Conservation (phyloP, 164 flowering plant species). For the Aristolochia contorta region DNA sequence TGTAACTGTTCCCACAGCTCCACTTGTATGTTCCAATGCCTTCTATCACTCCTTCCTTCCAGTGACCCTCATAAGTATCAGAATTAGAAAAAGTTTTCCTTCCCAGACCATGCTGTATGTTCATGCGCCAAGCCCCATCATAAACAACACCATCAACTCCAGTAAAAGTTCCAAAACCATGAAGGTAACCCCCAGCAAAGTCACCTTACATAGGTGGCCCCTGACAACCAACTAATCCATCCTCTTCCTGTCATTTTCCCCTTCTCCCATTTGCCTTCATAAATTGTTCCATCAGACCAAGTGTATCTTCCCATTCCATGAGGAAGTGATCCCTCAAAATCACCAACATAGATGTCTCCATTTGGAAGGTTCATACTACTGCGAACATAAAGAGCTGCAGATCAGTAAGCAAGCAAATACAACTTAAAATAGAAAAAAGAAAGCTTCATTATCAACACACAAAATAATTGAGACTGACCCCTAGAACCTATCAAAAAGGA, state of each 20-base stretch:
- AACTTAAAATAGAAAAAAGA: neutral
- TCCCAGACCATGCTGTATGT: conserved; percentile 69
- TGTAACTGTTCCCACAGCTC: conserved; percentile 51
- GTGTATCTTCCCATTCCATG: conserved; percentile 71
- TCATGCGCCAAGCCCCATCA: conserved; percentile 75
- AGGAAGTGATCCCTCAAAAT: conserved; percentile 45
- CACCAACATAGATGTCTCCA: conserved; percentile 70
- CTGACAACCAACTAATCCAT: conserved; percentile 53
- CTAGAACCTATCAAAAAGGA: neutral
- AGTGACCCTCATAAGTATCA: conserved; percentile 80
- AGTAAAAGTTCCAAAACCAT: conserved; percentile 54
- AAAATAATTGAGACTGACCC: too few relatives aligned
- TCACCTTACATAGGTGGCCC: conserved; percentile 74
- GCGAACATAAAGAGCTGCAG: neutral
- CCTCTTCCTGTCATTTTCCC: conserved; percentile 86
- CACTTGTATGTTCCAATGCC: conserved; percentile 76
- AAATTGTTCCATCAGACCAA: conserved; percentile 72
- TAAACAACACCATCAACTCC: conserved; percentile 47
- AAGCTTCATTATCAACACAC: neutral
- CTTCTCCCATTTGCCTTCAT: conserved; percentile 82
- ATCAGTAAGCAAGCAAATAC: neutral
- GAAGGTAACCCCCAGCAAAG: conserved; percentile 69
- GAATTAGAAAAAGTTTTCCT: conserved; percentile 48
- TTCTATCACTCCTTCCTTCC: conserved; percentile 79
- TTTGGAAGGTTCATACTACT: conserved; percentile 32